phyloP scores from a whole-genome alignment of 805 yeast genomes.

The Sugiyamaella floridensis region DNA sequence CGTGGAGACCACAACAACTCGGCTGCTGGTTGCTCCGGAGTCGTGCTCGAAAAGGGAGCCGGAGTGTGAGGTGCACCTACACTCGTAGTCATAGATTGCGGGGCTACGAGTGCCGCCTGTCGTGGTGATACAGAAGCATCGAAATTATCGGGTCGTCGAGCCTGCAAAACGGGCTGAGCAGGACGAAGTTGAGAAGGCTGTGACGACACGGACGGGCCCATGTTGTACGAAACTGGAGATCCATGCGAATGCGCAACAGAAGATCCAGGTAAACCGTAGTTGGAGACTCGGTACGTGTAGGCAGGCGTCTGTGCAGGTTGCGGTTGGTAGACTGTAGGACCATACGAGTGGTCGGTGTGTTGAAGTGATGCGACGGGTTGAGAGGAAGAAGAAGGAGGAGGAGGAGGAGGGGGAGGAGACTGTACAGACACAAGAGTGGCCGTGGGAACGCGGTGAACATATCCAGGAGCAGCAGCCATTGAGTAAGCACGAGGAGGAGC shows the following conservation, averaged over 20 bases:
- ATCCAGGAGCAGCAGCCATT: not conserved
- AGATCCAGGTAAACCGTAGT: not conserved
- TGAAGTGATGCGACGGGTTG: not conserved
- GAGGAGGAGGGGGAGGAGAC: too few relatives aligned
- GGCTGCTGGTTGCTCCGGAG: not conserved
- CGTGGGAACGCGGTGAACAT: not conserved
- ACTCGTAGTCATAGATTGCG: too few relatives aligned
- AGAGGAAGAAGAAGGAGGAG: not conserved
- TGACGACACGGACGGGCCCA: not conserved
- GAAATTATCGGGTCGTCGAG: not conserved
- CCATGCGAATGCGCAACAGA: not conserved
- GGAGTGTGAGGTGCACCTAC: too few relatives aligned
- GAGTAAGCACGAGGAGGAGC: slow-evolving; percentile 1
- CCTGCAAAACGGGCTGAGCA: too few relatives aligned
- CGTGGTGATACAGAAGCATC: not conserved
- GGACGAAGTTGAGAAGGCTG: not conserved
- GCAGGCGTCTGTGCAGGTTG: not conserved
- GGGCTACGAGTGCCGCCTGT: not conserved
- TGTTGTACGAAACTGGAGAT: not conserved
- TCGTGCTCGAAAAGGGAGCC: too few relatives aligned
- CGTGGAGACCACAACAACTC: not conserved
- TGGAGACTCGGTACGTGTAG: not conserved
- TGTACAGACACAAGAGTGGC: too few relatives aligned
- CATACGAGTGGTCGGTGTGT: not conserved
- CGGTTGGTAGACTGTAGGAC: not conserved